These are phyloP conservation scores for Colletotrichum lentis DNA, from an alignment of 2,329 filamentous ascomycete genomes.

Conservation along the genomic window DNA sequence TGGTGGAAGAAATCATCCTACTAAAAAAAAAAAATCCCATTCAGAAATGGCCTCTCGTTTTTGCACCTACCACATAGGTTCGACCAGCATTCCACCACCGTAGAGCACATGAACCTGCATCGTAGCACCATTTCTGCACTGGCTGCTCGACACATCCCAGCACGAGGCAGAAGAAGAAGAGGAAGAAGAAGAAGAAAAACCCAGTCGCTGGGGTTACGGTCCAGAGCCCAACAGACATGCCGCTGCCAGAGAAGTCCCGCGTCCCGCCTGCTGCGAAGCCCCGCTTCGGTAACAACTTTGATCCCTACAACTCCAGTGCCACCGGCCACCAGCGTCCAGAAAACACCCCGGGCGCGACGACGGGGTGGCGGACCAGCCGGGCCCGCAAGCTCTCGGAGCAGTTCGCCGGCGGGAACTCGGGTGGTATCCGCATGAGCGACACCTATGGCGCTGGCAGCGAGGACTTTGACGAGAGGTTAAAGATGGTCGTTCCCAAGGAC, in stretches of 20 bases:
- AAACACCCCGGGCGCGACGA: constrained; percentile 62
- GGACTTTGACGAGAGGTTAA: constrained; percentile 58
- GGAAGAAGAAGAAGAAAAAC: constrained; percentile 1
- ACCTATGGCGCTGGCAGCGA: constrained; percentile 70
- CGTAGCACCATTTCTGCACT: background rate
- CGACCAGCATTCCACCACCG: constrained; percentile 5
- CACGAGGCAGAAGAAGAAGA: background rate
- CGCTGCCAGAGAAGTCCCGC: constrained; percentile 16
- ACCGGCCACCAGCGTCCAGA: constrained; percentile 83
- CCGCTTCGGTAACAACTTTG: constrained; percentile 59
- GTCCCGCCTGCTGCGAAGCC: constrained; percentile 52
- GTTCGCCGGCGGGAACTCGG: constrained; percentile 65
- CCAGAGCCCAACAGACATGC: constrained; percentile 11
- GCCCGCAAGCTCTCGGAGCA: constrained; percentile 74
- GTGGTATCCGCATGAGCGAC: constrained; percentile 69
- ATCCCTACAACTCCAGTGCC: constrained; percentile 76
- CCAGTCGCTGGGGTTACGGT: background rate
- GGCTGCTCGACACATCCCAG: background rate
- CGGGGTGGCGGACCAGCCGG: constrained; percentile 76
- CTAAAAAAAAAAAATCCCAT: no score
- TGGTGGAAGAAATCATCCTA: background rate
- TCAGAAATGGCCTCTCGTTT: background rate
- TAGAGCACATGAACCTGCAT: constrained; percentile 9
- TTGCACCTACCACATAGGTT: background rate
- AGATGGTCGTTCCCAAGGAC: constrained; percentile 55